Base-by-base conservation (phyloP, 2,329 filamentous ascomycete genomes). In the Aspergillus oerlinghausenensis region DNA sequence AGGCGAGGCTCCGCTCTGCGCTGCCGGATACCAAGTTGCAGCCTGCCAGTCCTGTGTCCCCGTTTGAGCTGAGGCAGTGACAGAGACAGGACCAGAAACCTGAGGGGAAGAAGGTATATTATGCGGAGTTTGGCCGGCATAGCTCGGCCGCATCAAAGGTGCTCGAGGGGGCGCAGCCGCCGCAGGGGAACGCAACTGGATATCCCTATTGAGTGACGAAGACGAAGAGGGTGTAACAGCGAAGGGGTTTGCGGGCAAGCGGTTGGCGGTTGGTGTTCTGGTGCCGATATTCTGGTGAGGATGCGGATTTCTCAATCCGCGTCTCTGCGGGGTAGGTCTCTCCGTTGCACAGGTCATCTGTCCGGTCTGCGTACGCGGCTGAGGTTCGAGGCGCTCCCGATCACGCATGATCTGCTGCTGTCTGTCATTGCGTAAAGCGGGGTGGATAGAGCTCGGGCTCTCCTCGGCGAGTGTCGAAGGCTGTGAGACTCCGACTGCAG, bases 381-480 rank as follows among this genome's bases (percentile, higher is more conserved):
- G 21, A 14, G 19, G 7, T 19, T 50, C 17, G 21, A 35, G 14
- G 19, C 50, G 58, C 40, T 61, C 58, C 9, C 60, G 58, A 28
- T 58, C 58, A n/a, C 38, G 55, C 55, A 62, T 58, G 28, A 58
- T 54, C 52, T 55, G 55, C 17, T 50, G 55, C 50, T 60, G 58
- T 10, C 17, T 42, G 6, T 29, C n/a, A 40, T 49, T 57, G 26
- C 60, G 55, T 10, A 62, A 38, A 9, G 58, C 58, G 6, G 60
- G 60, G 51, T 63, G 60, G 11, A 63, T 25, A 3, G 26, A 32
- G 55, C 56, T 57, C 8, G 60, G 56, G 29, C 56, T 57, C 10
- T n/a, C n/a, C 1, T 49, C 43, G 19, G 29, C 32, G n/a, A 19
- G 11, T 11, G 17, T 43, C n/a, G 29, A n/a, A 4, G 23, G 11